Base-by-base conservation (phyloP, 176 grass and related monocot species). In the Carex littledalei region DNA sequence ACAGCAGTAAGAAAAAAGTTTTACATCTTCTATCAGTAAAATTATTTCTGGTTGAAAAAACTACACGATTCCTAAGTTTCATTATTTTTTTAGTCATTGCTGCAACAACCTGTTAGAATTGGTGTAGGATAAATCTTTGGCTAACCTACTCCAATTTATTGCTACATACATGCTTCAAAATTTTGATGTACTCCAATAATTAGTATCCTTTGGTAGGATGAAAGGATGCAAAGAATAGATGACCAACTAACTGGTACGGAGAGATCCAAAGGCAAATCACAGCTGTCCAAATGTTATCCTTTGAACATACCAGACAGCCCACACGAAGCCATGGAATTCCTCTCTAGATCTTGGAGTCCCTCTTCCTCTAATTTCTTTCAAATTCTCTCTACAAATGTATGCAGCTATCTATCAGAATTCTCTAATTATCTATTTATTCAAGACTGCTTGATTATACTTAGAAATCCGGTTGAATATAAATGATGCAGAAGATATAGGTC, bases 331-430 rank as follows among this genome's bases (percentile, higher is more conserved):
- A 89, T 99, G 91, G 88, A 95, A 84, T 95, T 92, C 50, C 93
- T 99, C 60, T 99, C 93, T 72, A 92, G 96, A 80, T 94, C 91
- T 68, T 95, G 96, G 93, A 99, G 91, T 90, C 90, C 93, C 15
- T 89, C 91, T 78, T 99, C 96, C 58, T 92, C 90, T 62, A 89
- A 95, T 86, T 89, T 99, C 84, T 99, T 95, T 87, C 93, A 91
- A 75, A 89, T 95, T 86, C 91, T 99, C 34, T 91, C 93, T 32
- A 80, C 93, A 24, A 92, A 88, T 80, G 96, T 99, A 94, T 87
- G 95, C 45, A 56, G 62, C 14, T 55, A 32, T 71, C 34, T 52
- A 21, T 14, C 45, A 53, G 2, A 75, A 75, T 75, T 75, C 20
- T 75, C 20, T 53, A 75, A 52, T 37, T 29, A 52, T 53, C 41